phyloP scores from a whole-genome alignment of 306 rosid genomes.

The Citrullus mucosospermus region DNA sequence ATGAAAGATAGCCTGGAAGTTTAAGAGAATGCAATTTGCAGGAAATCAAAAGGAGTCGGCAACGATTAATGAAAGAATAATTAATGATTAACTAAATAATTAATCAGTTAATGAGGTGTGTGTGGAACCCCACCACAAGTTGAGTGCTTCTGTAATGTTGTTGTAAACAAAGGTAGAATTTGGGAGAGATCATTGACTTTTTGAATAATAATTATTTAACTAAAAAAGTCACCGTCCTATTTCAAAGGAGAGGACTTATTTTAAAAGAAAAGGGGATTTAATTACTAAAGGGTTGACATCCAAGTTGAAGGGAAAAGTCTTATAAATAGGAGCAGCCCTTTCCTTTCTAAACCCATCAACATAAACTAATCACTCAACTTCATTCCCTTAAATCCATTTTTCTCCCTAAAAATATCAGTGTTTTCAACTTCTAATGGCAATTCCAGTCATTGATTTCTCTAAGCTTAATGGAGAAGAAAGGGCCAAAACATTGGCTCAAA shows the following conservation, averaged over 20 bases:
- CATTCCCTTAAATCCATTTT: not conserved
- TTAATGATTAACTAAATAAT: not conserved
- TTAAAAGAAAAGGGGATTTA: slow-evolving; percentile 1
- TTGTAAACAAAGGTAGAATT: slow-evolving; percentile 11
- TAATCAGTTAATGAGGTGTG: not conserved
- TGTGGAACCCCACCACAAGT: not conserved
- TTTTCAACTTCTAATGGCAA: slow-evolving; percentile 34
- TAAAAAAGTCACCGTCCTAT: slow-evolving; percentile 50
- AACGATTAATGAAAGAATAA: not conserved
- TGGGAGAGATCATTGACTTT: slow-evolving; percentile 2
- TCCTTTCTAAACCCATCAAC: not conserved
- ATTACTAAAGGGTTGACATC: slow-evolving; percentile 27
- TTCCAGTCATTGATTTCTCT: slow-evolving; percentile 95
- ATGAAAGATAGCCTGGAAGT: not conserved
- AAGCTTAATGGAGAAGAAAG: slow-evolving; percentile 71
- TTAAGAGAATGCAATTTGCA: not conserved
- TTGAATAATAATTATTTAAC: not conserved
- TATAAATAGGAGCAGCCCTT: slow-evolving; percentile 42
- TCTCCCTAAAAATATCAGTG: not conserved
- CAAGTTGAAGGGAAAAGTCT: slow-evolving; percentile 34
- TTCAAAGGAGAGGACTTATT: not conserved
- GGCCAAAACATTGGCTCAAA: slow-evolving; percentile 59
- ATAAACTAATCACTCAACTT: not conserved
- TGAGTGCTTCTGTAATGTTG: slow-evolving; percentile 6
- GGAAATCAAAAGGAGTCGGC: not conserved